A percentile compares a stretch with the other conserved stretches of the same genome.
Conservation (phyloP, 345 rosid species). For the Turritis glabra region DNA sequence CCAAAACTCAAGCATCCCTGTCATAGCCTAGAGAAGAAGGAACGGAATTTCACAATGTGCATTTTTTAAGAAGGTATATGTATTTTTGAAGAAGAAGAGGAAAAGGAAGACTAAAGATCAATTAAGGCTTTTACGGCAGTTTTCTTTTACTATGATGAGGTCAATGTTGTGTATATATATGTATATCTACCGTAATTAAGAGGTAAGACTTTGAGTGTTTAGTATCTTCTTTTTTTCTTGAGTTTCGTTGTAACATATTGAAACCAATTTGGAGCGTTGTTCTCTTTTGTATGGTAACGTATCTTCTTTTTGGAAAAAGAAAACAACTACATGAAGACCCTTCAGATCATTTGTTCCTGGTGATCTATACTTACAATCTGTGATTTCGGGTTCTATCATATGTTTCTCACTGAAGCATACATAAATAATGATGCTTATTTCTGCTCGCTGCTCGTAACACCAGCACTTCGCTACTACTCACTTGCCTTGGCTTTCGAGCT, state of each 20-base stretch:
- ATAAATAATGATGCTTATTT: no score
- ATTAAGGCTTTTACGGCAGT: background rate
- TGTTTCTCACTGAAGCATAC: no score
- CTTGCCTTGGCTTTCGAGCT: slow-evolving; percentile 23
- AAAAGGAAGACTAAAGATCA: background rate
- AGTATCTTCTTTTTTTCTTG: no score
- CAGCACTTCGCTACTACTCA: slow-evolving; percentile 11
- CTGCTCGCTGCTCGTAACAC: no score
- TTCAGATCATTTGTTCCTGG: no score
- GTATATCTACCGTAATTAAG: background rate
- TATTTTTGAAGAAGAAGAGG: slow-evolving; percentile 8
- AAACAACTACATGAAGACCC: no score
- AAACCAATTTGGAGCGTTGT: slow-evolving; percentile 8
- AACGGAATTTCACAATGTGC: slow-evolving; percentile 17
- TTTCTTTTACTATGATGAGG: background rate
- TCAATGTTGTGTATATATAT: slow-evolving; percentile 2
- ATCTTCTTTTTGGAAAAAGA: background rate
- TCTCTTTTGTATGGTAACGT: background rate
- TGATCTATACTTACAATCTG: no score
- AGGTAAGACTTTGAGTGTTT: background rate
- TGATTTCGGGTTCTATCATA: no score
- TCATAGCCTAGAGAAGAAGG: slow-evolving; percentile 51
- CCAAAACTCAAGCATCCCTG: slow-evolving; percentile 64
- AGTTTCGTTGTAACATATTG: slow-evolving; percentile 21
- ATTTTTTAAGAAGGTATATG: slow-evolving; percentile 11